Base-by-base conservation (phyloP, 176 grass and related monocot genomes). In the Triticum urartu region DNA sequence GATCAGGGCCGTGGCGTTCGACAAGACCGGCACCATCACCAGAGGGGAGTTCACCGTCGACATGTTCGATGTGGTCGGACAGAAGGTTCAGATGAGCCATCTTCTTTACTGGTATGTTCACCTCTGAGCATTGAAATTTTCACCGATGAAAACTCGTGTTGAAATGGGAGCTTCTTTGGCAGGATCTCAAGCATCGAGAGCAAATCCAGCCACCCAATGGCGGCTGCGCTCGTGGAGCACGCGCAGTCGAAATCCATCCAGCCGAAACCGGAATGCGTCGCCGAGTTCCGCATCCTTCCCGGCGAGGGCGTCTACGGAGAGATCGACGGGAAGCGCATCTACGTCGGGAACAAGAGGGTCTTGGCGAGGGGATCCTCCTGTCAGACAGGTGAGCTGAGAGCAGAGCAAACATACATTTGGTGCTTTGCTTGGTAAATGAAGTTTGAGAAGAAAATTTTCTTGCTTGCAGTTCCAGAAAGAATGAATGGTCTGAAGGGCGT, bases 171-270 rank as follows among this genome's bases (percentile, higher is more conserved):
- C 54, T 59, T 59, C 54, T 59, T 59, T 59, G 2, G 54, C 38
- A 97, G 92, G 95, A 80, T 94, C 17, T 92, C 92, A 24, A 94
- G 92, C 48, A 91, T 94, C 18, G 92, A 97, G 87, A 94, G 91
- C 64, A 91, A 93, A 81, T 97, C 95, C 39, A 93, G 92, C 75
- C 95, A 97, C 81, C 92, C 92, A 34, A 97, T 97, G 95, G 92
- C 92, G 42, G 39, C 88, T 26, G 92, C 95, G 21, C 90, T 97
- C 17, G 90, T 97, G 43, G 86, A 97, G 4, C 81, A 89, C 84
- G 82, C 88, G 15, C 80, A 82, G 11, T 94, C 82, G 4, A 78
- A 85, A 32, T 91, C 89, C 5, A 70, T 97, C 61, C 68, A 88
- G 9, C 90, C 92, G 0, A 87, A 82, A 22, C 73, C 89, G 6